Conservation (phyloP, 495 filamentous ascomycete species). For the Penicillium waksmanii region DNA sequence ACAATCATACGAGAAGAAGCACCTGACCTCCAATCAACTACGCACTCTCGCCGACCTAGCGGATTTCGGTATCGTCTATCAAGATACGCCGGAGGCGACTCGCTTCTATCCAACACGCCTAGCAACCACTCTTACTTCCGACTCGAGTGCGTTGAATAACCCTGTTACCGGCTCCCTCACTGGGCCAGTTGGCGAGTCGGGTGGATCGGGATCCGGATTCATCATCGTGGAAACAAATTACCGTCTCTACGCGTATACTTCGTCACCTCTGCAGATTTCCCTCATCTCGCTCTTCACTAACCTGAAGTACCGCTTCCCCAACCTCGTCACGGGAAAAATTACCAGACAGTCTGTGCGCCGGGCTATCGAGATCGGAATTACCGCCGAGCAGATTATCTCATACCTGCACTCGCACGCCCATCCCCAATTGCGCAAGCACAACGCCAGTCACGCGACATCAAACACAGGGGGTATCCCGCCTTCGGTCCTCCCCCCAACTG, state of each 20-base stretch:
- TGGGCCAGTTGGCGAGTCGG: conserved; percentile 38
- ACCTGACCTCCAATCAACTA: conserved; percentile 77
- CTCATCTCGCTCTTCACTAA: conserved; percentile 89
- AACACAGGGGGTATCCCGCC: conserved; percentile 40
- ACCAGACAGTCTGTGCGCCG: conserved; percentile 83
- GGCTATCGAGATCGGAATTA: conserved; percentile 90
- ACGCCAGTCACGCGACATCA: conserved; percentile 48
- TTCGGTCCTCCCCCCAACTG: conserved; percentile 85
- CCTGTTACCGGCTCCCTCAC: conserved; percentile 40
- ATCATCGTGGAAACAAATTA: conserved; percentile 99
- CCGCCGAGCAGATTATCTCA: conserved; percentile 87
- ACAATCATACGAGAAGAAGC: conserved; percentile 79
- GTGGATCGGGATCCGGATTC: conserved; percentile 67
- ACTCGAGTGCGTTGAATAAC: conserved; percentile 62
- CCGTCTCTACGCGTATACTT: conserved; percentile 94
- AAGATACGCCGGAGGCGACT: conserved; percentile 54
- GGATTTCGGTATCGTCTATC: conserved; percentile 92
- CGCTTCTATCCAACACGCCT: conserved; percentile 94
- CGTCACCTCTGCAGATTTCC: conserved; percentile 88
- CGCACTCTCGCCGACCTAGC: conserved; percentile 82
- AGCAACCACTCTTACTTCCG: conserved; percentile 91
- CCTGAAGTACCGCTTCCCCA: conserved; percentile 84
- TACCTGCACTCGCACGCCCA: conserved; percentile 91
- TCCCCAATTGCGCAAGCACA: conserved; percentile 79
- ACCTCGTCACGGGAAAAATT: conserved; percentile 86